A percentile compares a stretch with the other conserved stretches of the same genome.
Conservation (phyloP, 2,329 filamentous ascomycete species). For the Didymella exigua region DNA sequence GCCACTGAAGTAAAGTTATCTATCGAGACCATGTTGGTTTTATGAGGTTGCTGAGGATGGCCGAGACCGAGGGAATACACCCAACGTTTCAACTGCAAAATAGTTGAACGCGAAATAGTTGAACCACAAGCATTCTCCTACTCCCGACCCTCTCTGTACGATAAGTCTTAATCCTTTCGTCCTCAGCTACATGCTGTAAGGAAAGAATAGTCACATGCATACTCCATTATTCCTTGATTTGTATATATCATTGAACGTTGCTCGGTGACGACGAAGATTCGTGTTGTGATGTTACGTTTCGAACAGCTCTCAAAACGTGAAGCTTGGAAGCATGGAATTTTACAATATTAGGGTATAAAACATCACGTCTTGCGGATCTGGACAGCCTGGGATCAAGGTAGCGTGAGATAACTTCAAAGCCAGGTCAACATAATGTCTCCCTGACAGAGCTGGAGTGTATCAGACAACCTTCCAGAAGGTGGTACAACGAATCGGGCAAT, state of each 20-base stretch:
- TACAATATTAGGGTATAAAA: background rate
- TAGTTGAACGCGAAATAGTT: background rate
- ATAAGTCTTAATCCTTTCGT: too few relatives aligned
- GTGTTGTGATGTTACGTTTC: too few relatives aligned
- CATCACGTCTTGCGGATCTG: background rate
- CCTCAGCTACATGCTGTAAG: background rate
- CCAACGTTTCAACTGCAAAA: background rate
- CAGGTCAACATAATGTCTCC: background rate
- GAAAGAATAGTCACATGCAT: too few relatives aligned
- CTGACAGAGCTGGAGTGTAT: background rate
- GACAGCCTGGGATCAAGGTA: background rate
- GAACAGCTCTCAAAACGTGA: background rate
- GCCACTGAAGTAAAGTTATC: too few relatives aligned
- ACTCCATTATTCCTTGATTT: too few relatives aligned
- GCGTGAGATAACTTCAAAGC: too few relatives aligned
- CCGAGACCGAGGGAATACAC: background rate
- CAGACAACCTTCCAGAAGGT: constrained; percentile 9
- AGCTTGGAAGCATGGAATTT: background rate
- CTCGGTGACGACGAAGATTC: too few relatives aligned
- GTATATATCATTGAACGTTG: too few relatives aligned
- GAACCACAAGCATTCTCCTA: background rate
- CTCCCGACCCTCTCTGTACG: background rate
- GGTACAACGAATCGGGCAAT: background rate
- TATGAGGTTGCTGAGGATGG: background rate
- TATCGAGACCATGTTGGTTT: too few relatives aligned